A percentile compares a stretch with the other conserved stretches of the same genome.
These are phyloP conservation scores for Populus simonii DNA, from an alignment of 345 rosid genomes.

Conservation along the genomic window DNA sequence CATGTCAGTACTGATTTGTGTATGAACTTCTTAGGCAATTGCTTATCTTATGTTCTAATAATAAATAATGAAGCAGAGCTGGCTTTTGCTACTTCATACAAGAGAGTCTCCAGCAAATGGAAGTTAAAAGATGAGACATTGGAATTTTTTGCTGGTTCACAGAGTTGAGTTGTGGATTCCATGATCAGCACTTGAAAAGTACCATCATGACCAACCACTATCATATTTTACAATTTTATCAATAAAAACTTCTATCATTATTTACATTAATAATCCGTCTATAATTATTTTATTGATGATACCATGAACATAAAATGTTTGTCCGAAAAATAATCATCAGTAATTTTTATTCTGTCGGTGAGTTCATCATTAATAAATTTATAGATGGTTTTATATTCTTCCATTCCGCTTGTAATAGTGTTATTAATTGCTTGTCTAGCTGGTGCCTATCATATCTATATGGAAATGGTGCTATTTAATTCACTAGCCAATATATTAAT, in stretches of 20 bases:
- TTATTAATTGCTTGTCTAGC: neutral
- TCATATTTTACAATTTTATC: no score
- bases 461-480: neutral
- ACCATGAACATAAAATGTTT: no score
- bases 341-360: no score
- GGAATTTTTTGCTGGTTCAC: neutral
- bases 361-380: no score
- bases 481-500: neutral
- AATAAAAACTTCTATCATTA: no score
- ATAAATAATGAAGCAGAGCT: neutral
- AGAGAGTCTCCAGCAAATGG: neutral
- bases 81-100: neutral
- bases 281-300: no score
- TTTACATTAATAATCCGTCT: fast-evolving
- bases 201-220: neutral
- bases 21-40: neutral
- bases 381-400: no score
- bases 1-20: neutral
- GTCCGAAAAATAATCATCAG: fast-evolving
- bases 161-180: neutral
- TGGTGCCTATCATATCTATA: neutral
- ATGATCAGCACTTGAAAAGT: neutral
- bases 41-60: neutral
- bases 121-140: neutral
- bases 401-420: no score